Evolutionary conservation across 331 rosid genomes (phyloP).

Genomic region (Dryas integrifolia): DNA sequence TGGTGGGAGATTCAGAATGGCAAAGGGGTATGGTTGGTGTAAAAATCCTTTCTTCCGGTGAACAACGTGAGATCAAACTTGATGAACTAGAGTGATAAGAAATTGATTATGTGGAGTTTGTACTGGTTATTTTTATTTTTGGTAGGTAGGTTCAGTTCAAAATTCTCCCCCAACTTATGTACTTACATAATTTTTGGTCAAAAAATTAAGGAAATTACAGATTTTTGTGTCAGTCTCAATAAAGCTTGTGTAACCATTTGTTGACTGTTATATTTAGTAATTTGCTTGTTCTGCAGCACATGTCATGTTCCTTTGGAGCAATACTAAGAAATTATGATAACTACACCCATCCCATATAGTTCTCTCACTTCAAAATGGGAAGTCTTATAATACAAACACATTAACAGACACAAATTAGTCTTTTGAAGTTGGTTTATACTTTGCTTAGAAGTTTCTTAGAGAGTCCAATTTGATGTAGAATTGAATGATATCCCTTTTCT

Average conservation of each 20-base stretch:
- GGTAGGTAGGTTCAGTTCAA: not conserved
- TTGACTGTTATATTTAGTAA: not conserved
- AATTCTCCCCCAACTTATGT: not conserved
- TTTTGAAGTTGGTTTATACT: not conserved
- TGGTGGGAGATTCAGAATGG: conserved; percentile 94
- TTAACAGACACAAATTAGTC: not conserved
- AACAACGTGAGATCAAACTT: conserved; percentile 75
- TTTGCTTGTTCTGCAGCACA: not conserved
- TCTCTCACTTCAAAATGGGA: not conserved
- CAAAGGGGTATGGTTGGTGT: conserved; percentile 81
- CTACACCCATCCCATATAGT: not conserved
- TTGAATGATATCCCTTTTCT: too few species aligned
- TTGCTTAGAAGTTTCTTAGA: too few species aligned
- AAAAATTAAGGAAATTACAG: conserved; percentile 3
- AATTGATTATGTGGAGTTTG: conserved; percentile 16
- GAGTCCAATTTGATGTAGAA: too few species aligned
- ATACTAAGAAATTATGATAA: not conserved
- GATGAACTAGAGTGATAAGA: conserved; percentile 57
- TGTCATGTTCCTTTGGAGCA: not conserved
- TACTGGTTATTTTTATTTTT: not conserved
- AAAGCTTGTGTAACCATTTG: not conserved
- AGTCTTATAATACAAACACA: not conserved
- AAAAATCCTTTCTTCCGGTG: conserved; percentile 80
- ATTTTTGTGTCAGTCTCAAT: not conserved
- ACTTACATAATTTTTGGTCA: conserved; percentile 5